phyloP scores from a whole-genome alignment of 495 filamentous ascomycete genomes.

The Cairneyella variabilis region DNA sequence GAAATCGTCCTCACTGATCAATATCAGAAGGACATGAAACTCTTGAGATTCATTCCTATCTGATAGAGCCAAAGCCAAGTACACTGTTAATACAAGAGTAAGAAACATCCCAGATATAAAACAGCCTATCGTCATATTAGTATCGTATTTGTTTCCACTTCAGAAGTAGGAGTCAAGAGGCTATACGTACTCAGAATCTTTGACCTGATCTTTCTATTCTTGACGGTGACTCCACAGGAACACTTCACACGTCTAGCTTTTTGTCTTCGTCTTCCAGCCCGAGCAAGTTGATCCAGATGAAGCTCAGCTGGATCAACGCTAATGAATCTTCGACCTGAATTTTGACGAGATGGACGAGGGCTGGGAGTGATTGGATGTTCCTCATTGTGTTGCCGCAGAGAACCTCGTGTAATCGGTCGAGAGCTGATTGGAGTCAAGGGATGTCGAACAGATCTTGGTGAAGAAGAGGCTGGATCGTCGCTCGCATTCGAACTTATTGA shows the following conservation, averaged over 20 bases:
- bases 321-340: slow-evolving; percentile 24
- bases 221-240: slow-evolving; percentile 39
- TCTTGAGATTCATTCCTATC: slow-evolving; percentile 41
- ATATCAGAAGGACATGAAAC: slow-evolving; percentile 71
- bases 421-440: slow-evolving; percentile 6
- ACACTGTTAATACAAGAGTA: slow-evolving; percentile 58
- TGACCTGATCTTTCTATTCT: slow-evolving; percentile 44
- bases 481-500: slow-evolving; percentile 2
- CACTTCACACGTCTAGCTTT: slow-evolving; percentile 9
- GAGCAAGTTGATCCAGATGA: slow-evolving; percentile 29
- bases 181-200: slow-evolving; percentile 53
- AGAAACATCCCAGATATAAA: slow-evolving; percentile 54
- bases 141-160: too few species aligned
- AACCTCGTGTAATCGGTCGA: slow-evolving; percentile 6
- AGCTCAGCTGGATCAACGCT: slow-evolving; percentile 35
- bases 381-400: not conserved
- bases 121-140: too few species aligned
- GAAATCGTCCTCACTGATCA: too few species aligned
- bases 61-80: slow-evolving; percentile 34
- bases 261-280: slow-evolving; percentile 22
- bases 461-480: not conserved
- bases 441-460: slow-evolving; percentile 8
- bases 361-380: slow-evolving; percentile 14
- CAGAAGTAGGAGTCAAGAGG: too few species aligned
- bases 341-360: slow-evolving; percentile 11